Evolutionary conservation across 2,329 filamentous ascomycete species (phyloP).

Genomic region (Calonectria hawksworthii): DNA sequence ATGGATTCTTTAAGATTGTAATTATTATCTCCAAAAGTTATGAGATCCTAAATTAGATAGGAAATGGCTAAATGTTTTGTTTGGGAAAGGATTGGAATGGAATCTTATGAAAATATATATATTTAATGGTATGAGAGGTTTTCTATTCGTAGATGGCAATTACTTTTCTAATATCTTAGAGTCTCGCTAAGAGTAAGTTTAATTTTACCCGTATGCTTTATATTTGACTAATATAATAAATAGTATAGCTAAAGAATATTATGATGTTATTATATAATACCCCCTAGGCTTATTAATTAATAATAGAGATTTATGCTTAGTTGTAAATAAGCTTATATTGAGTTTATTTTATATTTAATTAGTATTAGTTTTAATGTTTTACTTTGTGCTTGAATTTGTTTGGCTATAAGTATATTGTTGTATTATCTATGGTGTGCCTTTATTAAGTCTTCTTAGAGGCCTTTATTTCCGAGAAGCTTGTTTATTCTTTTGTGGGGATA

Average conservation of each 20-base stretch:
- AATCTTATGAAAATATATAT: not conserved
- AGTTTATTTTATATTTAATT: slow-evolving; percentile 2
- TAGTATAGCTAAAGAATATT: too few species aligned
- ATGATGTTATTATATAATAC: too few species aligned
- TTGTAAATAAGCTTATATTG: not conserved
- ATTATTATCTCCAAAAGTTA: slow-evolving; percentile 5
- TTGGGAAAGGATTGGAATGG: not conserved
- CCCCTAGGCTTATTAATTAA: too few species aligned
- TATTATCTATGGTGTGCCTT: not conserved
- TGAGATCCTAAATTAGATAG: not conserved
- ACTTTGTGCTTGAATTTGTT: not conserved
- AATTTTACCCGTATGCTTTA: too few species aligned
- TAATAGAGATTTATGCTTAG: not conserved
- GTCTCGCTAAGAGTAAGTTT: not conserved
- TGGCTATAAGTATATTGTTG: not conserved
- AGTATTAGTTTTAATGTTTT: not conserved
- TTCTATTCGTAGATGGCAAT: not conserved
- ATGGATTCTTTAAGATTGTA: not conserved
- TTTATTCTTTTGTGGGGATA: not conserved
- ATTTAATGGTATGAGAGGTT: not conserved
- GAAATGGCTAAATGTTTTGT: not conserved
- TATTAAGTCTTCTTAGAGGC: not conserved
- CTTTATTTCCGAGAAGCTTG: not conserved
- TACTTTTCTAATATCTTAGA: not conserved
- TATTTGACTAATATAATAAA: too few species aligned